Conservation (phyloP, 805 yeast species). For the Tetrapisispora iriomotensis region DNA sequence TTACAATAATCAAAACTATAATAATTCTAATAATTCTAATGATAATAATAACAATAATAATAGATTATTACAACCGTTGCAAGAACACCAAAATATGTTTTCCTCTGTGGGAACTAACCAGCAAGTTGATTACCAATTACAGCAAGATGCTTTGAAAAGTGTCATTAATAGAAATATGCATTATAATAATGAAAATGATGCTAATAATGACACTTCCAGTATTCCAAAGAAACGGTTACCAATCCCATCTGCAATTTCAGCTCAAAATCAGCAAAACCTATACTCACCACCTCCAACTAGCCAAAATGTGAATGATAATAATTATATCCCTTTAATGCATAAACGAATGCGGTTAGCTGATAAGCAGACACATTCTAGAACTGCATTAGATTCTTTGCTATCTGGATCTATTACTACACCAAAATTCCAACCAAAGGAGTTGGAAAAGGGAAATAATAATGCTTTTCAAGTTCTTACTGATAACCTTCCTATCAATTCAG, state of each 20-base stretch:
- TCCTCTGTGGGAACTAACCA: background rate
- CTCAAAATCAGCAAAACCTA: conserved; percentile 6
- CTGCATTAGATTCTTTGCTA: conserved; percentile 26
- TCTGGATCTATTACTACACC: conserved; percentile 20
- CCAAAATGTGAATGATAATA: conserved; percentile 1
- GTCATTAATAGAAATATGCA: background rate
- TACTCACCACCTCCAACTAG: conserved; percentile 14
- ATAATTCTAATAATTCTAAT: background rate
- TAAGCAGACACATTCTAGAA: conserved; percentile 23
- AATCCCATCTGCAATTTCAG: conserved; percentile 2
- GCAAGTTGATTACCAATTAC: too few species aligned
- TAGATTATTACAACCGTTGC: too few species aligned
- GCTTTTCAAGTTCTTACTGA: too few species aligned
- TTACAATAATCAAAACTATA: background rate
- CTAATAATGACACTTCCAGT: background rate
- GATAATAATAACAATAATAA: background rate
- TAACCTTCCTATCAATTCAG: too few species aligned
- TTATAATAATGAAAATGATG: too few species aligned
- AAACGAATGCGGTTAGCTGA: conserved; percentile 19
- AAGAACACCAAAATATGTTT: background rate
- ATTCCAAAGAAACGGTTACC: conserved; percentile 6
- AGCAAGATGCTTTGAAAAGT: too few species aligned
- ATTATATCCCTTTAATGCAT: conserved; percentile 9
- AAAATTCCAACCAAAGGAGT: conserved; percentile 4
- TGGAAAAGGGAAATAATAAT: background rate